phyloP scores from a whole-genome alignment of 108 stramenopile species.

The Aurantiochytrium sp. region DNA sequence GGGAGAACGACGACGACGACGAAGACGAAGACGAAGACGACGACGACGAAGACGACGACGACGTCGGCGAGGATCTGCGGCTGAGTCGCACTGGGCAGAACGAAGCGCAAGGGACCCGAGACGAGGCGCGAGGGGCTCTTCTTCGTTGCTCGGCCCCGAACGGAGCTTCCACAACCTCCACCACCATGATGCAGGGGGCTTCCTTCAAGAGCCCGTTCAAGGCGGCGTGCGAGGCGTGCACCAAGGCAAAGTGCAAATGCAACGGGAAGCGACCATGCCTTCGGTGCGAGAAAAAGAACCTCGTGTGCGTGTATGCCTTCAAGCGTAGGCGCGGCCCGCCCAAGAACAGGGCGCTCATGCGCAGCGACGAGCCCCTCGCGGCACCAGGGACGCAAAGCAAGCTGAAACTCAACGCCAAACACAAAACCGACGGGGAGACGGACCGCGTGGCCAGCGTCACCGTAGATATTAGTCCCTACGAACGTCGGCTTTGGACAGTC shows the following conservation, averaged over 20 bases:
- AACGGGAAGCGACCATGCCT: neutral
- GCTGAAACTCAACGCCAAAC: neutral
- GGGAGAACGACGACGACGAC: too few relatives aligned
- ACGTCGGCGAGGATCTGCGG: too few relatives aligned
- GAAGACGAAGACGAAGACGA: too few relatives aligned
- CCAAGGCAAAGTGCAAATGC: neutral
- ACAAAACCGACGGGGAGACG: neutral
- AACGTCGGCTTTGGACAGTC: neutral
- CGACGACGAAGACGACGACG: too few relatives aligned
- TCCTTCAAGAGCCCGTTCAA: neutral
- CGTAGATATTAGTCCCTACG: neutral
- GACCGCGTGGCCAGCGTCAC: neutral
- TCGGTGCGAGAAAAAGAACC: neutral
- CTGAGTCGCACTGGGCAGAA: too few relatives aligned
- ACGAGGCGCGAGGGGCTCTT: neutral
- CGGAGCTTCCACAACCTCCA: neutral
- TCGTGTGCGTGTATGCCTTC: neutral
- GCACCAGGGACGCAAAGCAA: neutral
- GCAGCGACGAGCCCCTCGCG: neutral
- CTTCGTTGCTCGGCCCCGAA: neutral
- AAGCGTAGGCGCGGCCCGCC: neutral
- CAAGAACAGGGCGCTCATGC: neutral
- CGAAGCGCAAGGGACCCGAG: too few relatives aligned
- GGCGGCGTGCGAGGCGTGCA: slow-evolving; percentile 11
- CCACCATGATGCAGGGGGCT: neutral